These are phyloP conservation scores for Fusarium hostae DNA, from an alignment of 2,329 filamentous ascomycete species.

Conservation along the genomic window DNA sequence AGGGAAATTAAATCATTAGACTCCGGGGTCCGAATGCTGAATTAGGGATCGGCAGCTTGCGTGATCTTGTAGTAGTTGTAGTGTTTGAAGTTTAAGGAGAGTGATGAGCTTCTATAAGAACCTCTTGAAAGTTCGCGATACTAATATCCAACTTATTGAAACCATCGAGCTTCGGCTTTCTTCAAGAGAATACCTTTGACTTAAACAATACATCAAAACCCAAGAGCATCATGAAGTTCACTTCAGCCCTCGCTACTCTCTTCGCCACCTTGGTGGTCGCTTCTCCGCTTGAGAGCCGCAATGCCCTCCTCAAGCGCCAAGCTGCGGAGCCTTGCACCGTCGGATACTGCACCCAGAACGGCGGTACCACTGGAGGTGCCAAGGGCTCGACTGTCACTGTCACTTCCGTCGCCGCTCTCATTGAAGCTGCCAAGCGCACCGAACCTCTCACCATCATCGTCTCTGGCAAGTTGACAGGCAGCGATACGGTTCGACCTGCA, in stretches of 20 bases:
- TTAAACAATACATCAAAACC: background rate
- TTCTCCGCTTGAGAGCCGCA: slow-evolving; percentile 27
- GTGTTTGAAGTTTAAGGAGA: accelerated
- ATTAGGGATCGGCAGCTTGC: slow-evolving; percentile 1
- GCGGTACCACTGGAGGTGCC: slow-evolving; percentile 48
- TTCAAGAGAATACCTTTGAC: background rate
- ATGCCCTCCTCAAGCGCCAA: slow-evolving; percentile 52
- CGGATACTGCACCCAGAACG: slow-evolving; percentile 49
- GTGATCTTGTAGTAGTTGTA: background rate
- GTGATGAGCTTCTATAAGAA: slow-evolving; percentile 11
- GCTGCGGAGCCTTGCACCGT: slow-evolving; percentile 58
- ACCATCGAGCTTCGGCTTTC: background rate
- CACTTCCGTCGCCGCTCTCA: slow-evolving; percentile 40
- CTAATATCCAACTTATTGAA: background rate
- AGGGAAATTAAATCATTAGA: background rate
- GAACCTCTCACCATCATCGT: slow-evolving; percentile 47
- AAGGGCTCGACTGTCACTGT: slow-evolving; percentile 47
- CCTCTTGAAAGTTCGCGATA: background rate
- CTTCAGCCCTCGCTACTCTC: slow-evolving; percentile 15
- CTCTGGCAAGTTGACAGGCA: slow-evolving; percentile 44
- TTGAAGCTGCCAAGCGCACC: slow-evolving; percentile 41
- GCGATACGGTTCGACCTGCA: slow-evolving; percentile 33
- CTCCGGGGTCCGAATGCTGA: slow-evolving; percentile 13
- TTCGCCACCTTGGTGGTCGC: slow-evolving; percentile 29
- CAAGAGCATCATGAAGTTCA: slow-evolving; percentile 29